phyloP scores from a whole-genome alignment of 108 stramenopile genomes.

The Cyclotella choctawhatcheeana region DNA sequence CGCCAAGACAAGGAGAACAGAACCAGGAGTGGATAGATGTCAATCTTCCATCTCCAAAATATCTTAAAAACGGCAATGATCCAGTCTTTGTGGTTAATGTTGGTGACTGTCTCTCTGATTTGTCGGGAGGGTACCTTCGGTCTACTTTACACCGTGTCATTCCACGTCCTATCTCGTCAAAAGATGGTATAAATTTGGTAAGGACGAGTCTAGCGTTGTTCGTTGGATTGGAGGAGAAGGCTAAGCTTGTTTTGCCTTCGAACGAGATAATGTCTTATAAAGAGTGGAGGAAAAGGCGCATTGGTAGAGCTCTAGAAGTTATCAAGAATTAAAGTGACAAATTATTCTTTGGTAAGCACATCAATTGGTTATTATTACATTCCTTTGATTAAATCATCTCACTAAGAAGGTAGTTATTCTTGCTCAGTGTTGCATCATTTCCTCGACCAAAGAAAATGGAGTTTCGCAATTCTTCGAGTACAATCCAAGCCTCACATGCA shows the following conservation, averaged over 20 bases:
- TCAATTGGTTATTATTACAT: too few species aligned
- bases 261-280: constrained; percentile 63
- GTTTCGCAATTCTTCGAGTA: too few species aligned
- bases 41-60: constrained; percentile 35
- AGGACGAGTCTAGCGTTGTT: constrained; percentile 76
- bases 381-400: too few species aligned
- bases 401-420: too few species aligned
- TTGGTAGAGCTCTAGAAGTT: constrained; percentile 60
- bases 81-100: constrained; percentile 82
- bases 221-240: constrained; percentile 64
- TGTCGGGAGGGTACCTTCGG: constrained; percentile 54
- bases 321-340: constrained; percentile 16
- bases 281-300: constrained; percentile 67
- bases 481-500: too few species aligned
- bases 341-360: too few species aligned
- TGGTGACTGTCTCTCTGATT: constrained; percentile 79
- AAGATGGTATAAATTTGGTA: constrained; percentile 19
- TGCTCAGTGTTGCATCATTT: too few species aligned
- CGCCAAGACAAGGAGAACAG: neutral
- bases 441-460: too few species aligned
- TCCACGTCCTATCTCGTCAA: constrained; percentile 22
- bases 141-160: constrained; percentile 81
- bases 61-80: constrained; percentile 36
- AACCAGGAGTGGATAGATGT: constrained; percentile 59
- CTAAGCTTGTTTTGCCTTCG: constrained; percentile 28